Evolutionary conservation across 2,329 filamentous ascomycete species (phyloP).

Genomic region (Polytolypa hystricis): DNA sequence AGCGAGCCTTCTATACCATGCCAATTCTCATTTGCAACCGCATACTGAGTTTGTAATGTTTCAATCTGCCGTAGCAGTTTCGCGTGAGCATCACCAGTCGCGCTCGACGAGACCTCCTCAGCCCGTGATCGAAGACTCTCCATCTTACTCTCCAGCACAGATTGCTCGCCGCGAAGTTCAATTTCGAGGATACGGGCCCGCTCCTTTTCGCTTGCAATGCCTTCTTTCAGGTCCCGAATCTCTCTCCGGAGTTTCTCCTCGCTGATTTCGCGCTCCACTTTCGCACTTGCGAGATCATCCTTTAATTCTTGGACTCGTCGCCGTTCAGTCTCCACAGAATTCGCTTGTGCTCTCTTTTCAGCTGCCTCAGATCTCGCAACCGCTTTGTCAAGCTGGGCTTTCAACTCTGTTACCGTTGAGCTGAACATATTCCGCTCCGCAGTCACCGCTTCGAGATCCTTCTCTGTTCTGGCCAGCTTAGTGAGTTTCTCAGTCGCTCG

Average conservation of each 20-base stretch:
- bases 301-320: constrained; percentile 44
- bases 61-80: constrained; percentile 91
- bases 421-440: constrained; percentile 54
- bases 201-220: constrained; percentile 61
- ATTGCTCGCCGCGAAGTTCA: constrained; percentile 69
- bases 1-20: constrained; percentile 87
- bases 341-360: constrained; percentile 54
- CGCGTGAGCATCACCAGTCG: constrained; percentile 69
- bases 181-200: constrained; percentile 56
- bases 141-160: constrained; percentile 72
- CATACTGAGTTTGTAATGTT: constrained; percentile 89
- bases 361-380: constrained; percentile 55
- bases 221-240: constrained; percentile 60
- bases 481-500: constrained; percentile 45
- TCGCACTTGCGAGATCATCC: constrained; percentile 52
- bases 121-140: constrained; percentile 75
- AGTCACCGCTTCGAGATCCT: constrained; percentile 51
- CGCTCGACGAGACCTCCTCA: constrained; percentile 79
- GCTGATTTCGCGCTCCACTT: constrained; percentile 66
- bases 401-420: constrained; percentile 56
- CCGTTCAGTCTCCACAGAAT: constrained; percentile 57
- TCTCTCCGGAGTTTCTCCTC: constrained; percentile 56
- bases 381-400: constrained; percentile 57
- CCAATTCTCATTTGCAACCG: constrained; percentile 93
- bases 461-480: constrained; percentile 39